Evolutionary conservation across 495 filamentous ascomycete genomes (phyloP).

Genomic region (Penicillium roqueforti): DNA sequence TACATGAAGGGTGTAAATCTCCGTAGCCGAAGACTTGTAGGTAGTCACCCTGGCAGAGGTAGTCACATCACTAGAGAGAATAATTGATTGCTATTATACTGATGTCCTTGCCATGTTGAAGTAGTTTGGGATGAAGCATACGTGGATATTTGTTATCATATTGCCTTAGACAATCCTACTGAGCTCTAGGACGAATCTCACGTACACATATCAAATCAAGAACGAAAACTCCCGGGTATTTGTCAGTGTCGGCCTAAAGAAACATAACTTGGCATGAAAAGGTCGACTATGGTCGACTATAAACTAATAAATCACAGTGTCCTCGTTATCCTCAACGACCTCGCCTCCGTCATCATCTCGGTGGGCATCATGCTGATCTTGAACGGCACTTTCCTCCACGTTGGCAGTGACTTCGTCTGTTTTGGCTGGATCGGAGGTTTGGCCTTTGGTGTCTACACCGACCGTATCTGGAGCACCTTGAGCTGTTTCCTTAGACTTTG

Average conservation of each 20-base stretch:
- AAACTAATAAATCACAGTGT: conserved; percentile 77
- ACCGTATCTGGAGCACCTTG: conserved; percentile 25
- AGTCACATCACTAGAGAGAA: too few species aligned
- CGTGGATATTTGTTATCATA: background rate
- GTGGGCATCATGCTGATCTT: conserved; percentile 27
- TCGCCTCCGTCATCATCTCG: conserved; percentile 64
- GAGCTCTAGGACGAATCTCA: background rate
- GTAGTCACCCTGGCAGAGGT: too few species aligned
- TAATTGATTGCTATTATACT: too few species aligned
- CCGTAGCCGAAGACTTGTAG: too few species aligned
- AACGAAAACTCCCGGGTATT: background rate
- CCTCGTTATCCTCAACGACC: conserved; percentile 72
- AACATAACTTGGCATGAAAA: background rate
- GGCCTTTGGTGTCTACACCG: conserved; percentile 25
- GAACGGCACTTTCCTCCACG: conserved; percentile 13
- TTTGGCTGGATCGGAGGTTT: conserved; percentile 18
- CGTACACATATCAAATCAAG: background rate
- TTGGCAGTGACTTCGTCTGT: conserved; percentile 16
- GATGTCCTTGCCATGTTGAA: too few species aligned
- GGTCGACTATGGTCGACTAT: background rate
- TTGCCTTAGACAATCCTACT: background rate
- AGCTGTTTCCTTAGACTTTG: conserved; percentile 16
- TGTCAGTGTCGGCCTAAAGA: background rate
- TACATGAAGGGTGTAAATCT: too few species aligned
- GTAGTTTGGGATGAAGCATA: background rate